A percentile compares a stretch with the other conserved stretches of the same genome.
Evolutionary conservation across 2,329 filamentous ascomycete genomes (phyloP).

Genomic region (Aspergillus hortae): DNA sequence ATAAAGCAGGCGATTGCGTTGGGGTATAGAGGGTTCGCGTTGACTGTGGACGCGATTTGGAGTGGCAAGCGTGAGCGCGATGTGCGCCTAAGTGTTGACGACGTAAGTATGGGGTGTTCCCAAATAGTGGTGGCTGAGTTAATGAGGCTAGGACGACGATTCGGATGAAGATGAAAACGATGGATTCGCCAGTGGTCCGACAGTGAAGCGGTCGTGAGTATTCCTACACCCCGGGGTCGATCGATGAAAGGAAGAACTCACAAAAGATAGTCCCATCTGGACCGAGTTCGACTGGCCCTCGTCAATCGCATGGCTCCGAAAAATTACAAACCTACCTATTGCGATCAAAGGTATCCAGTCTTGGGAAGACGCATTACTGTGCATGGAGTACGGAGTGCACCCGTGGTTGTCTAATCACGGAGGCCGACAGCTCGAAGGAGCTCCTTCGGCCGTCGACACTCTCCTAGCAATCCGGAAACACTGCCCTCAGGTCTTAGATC

Average conservation of each 20-base stretch:
- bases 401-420: conserved; percentile 9
- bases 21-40: conserved; percentile 5
- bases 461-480: neutral
- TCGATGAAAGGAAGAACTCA: neutral
- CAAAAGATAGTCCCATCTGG: neutral
- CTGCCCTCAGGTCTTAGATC: conserved; percentile 1
- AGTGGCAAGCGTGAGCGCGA: conserved; percentile 4
- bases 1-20: neutral
- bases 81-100: neutral
- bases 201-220: conserved; percentile 1
- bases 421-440: conserved; percentile 6
- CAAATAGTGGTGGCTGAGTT: neutral
- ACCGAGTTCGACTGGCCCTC: neutral
- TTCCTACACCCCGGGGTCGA: neutral
- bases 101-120: neutral
- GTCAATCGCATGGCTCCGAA: neutral
- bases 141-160: neutral
- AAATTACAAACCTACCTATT: conserved; percentile 4
- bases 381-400: conserved; percentile 3
- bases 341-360: conserved; percentile 7
- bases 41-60: conserved; percentile 8
- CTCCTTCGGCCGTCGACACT: conserved; percentile 4
- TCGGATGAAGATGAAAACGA: neutral
- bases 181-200: neutral
- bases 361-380: conserved; percentile 6